Evolutionary conservation across 1,139 yeast species (phyloP).

Genomic region (Protomyces gravidus): DNA sequence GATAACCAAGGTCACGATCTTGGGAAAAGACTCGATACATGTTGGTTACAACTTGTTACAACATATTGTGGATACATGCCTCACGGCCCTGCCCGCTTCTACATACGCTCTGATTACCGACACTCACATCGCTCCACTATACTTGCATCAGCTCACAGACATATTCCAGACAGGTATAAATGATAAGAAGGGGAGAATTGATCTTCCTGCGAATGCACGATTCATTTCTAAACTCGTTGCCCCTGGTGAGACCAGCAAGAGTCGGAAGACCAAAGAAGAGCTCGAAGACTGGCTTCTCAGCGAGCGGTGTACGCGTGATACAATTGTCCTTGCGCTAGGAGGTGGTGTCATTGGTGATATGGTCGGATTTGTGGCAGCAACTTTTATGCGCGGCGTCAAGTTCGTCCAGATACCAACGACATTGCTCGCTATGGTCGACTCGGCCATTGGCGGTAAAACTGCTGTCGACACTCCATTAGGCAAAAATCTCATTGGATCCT

Average conservation of each 20-base stretch:
- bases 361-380: slow-evolving; percentile 98
- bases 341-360: slow-evolving; percentile 99
- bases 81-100: slow-evolving; percentile 65
- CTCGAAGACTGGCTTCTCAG: slow-evolving; percentile 83
- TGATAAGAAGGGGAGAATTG: slow-evolving; percentile 28
- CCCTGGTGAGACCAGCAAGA: slow-evolving; percentile 93
- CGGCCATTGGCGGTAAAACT: slow-evolving; percentile 97
- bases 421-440: slow-evolving; percentile 93
- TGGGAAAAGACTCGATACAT: slow-evolving; percentile 81
- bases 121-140: slow-evolving; percentile 53
- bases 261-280: slow-evolving; percentile 80
- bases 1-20: slow-evolving; percentile 41
- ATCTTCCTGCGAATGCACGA: slow-evolving; percentile 46
- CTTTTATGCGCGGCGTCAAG: slow-evolving; percentile 97
- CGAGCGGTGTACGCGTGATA: slow-evolving; percentile 94
- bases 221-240: slow-evolving; percentile 69
- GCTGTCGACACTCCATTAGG: slow-evolving; percentile 98
- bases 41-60: slow-evolving; percentile 80
- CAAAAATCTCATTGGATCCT: slow-evolving; percentile 93
- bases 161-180: slow-evolving; percentile 41
- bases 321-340: slow-evolving; percentile 77
- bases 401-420: slow-evolving; percentile 94
- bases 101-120: slow-evolving; percentile 92
- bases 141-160: slow-evolving; percentile 51
- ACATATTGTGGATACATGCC: slow-evolving; percentile 68